Evolutionary conservation across 2,329 filamentous ascomycete genomes (phyloP).

Genomic region (Cladosporium sp.): DNA sequence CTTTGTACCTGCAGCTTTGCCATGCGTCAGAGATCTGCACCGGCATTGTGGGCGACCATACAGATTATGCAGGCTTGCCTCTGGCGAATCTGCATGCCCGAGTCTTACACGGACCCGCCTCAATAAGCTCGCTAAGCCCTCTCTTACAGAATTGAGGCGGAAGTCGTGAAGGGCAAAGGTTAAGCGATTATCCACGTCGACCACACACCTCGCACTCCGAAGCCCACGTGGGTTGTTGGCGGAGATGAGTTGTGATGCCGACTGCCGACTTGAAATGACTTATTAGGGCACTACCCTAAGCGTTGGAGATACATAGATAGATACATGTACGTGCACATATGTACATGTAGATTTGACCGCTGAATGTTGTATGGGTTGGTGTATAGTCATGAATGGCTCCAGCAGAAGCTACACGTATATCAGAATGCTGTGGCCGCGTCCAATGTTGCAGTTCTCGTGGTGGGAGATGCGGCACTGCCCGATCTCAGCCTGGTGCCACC

Average conservation of each 20-base stretch:
- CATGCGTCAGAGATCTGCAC: not conserved
- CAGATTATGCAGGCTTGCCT: not conserved
- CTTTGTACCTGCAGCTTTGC: not conserved
- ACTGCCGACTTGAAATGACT: too few relatives aligned
- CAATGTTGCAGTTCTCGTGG: too few relatives aligned
- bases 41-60: not conserved
- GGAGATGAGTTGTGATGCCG: not conserved
- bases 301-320: too few relatives aligned
- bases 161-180: not conserved
- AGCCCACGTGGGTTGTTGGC: not conserved
- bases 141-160: not conserved
- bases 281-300: too few relatives aligned
- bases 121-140: constrained; percentile 6
- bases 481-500: too few relatives aligned
- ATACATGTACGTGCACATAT: too few relatives aligned
- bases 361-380: too few relatives aligned
- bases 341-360: too few relatives aligned
- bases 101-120: not conserved
- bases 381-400: too few relatives aligned
- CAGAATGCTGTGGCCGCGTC: too few relatives aligned
- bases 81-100: not conserved
- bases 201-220: not conserved
- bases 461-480: too few relatives aligned
- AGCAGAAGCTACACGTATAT: too few relatives aligned
- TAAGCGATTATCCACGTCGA: not conserved